phyloP scores from a whole-genome alignment of 2,329 filamentous ascomycete genomes.

The Aspergillus ochraceus region DNA sequence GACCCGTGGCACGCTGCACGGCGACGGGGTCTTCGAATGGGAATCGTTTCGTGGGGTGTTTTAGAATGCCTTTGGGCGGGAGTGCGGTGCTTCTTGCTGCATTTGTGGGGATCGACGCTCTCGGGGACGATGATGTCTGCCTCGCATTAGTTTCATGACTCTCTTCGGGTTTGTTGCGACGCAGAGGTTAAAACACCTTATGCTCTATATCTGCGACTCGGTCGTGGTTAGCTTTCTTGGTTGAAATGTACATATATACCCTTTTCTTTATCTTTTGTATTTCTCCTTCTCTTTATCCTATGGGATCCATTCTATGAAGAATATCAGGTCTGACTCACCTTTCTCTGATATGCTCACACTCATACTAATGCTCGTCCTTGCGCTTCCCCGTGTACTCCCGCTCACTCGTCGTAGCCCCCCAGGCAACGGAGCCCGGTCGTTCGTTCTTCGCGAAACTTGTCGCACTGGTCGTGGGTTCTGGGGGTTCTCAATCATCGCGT shows the following conservation, averaged over 20 bases:
- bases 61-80: constrained; percentile 12
- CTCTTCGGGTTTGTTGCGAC: too few relatives aligned
- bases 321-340: neutral
- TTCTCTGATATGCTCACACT: neutral
- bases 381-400: neutral
- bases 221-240: neutral
- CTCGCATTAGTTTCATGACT: neutral
- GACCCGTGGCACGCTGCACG: neutral
- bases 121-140: neutral
- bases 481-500: neutral
- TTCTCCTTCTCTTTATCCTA: neutral
- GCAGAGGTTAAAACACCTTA: too few relatives aligned
- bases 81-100: neutral
- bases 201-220: too few relatives aligned
- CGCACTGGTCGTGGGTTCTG: neutral
- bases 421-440: neutral
- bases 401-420: neutral
- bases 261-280: neutral
- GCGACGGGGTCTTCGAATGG: constrained; percentile 4
- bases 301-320: too few relatives aligned
- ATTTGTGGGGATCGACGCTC: neutral
- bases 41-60: constrained; percentile 9
- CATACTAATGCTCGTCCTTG: neutral
- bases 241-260: neutral
- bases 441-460: neutral